These are phyloP conservation scores for Setaria viridis DNA, from an alignment of 202 grass and related monocot genomes.

Conservation along the genomic window DNA sequence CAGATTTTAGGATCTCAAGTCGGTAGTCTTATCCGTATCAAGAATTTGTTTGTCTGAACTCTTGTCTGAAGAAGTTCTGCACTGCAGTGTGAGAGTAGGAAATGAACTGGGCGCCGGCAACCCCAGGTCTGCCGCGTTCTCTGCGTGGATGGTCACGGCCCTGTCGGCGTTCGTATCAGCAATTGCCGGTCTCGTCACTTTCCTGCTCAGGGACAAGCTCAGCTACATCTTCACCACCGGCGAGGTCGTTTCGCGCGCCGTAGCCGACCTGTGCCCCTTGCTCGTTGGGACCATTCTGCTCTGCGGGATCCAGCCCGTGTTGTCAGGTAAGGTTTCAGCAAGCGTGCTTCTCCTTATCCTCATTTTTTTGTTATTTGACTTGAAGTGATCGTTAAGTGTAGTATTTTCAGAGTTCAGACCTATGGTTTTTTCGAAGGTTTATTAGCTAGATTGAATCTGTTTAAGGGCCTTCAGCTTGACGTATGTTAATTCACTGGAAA, in stretches of 20 bases:
- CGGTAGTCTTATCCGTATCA: background rate
- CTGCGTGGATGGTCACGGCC: constrained; percentile 61
- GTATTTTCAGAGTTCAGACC: background rate
- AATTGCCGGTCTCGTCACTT: constrained; percentile 43
- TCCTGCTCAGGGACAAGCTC: constrained; percentile 73
- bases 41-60: constrained; percentile 5
- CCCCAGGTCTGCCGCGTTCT: constrained; percentile 77
- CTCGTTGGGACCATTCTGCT: constrained; percentile 75
- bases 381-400: background rate
- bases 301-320: constrained; percentile 75
- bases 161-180: constrained; percentile 64
- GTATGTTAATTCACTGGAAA: background rate
- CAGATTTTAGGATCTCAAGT: background rate
- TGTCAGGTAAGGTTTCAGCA: constrained; percentile 61
- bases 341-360: background rate
- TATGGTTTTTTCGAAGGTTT: background rate
- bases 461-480: background rate
- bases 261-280: constrained; percentile 78
- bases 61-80: background rate
- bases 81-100: constrained; percentile 76
- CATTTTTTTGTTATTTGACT: background rate
- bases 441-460: background rate
- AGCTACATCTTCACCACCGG: constrained; percentile 85
- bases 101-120: constrained; percentile 92
- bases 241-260: constrained; percentile 62